These are phyloP conservation scores for Phanerochaete carnosa DNA, from an alignment of 768 basidiomycete species.

Conservation along the genomic window DNA sequence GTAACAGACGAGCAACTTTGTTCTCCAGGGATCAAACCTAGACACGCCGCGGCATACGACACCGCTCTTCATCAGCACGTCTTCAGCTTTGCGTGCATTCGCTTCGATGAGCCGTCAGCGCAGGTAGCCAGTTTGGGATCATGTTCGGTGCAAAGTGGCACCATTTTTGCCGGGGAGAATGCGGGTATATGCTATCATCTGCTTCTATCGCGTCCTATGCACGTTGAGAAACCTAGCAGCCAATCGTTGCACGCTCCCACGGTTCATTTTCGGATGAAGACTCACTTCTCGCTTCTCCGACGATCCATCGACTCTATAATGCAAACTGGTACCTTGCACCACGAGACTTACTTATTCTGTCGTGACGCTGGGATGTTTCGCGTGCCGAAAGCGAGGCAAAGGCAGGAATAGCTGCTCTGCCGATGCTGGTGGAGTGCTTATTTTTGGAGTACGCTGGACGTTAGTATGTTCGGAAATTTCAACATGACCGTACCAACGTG, in stretches of 20 bases:
- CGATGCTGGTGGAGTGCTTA: background rate
- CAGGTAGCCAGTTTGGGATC: background rate
- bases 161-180: background rate
- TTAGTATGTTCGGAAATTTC: background rate
- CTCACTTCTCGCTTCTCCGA: constrained; percentile 2
- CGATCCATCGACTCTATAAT: background rate
- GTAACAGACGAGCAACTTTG: too few relatives aligned
- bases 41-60: too few relatives aligned
- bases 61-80: too few relatives aligned
- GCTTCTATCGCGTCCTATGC: background rate
- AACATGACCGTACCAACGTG: background rate
- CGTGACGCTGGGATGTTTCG: background rate
- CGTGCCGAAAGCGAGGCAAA: background rate
- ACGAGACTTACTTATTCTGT: too few relatives aligned
- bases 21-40: too few relatives aligned
- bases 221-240: background rate
- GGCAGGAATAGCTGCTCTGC: background rate
- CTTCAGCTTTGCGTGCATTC: background rate
- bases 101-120: background rate
- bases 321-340: background rate
- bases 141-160: background rate
- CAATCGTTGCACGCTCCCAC: background rate
- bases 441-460: background rate
- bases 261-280: background rate
- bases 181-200: background rate